Base-by-base conservation (phyloP, 352 stramenopile species). In the Elongisporangium anandrum region DNA sequence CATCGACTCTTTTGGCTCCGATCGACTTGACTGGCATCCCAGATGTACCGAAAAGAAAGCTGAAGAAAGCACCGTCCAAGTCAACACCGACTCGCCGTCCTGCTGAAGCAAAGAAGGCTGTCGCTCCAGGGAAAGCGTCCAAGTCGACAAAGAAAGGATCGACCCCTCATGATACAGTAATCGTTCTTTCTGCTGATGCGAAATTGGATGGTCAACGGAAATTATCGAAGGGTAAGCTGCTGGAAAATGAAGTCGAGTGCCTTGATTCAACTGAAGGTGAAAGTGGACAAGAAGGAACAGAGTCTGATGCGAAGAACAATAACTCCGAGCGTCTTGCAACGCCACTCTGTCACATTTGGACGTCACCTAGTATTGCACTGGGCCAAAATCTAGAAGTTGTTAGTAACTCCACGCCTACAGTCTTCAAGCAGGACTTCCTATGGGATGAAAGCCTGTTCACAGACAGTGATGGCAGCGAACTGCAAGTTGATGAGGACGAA, bases 371-470 rank as follows among this genome's bases (percentile, higher is more conserved):
- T 13, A 15, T 41, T 41, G 29, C 29, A 41, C 13, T 41, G 29
- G 29, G 29, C 13, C 29, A 41, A 41, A 8, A 41, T 54, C 16
- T 59, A 52, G 55, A 70, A 20, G 48, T 22, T 26, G 19, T 17
- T 3, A 63, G 64, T 57, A 7, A 7, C 52, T 53, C 3, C 39
- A 55, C 48, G 60, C 53, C 45, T 26, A 65, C 23, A 34, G 71
- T 64, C n/a, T 87, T 86, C 68, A 84, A 81, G 51, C 75, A 88
- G 56, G 79, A 86, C 57, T 80, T 92, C 38, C 65, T 94, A 17
- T 94, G 85, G 85, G 70, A 92, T 57, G 60, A 84, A 22, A 38
- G 54, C 7, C 52, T 90, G 13, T 94, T 94, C 50, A 85, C 74
- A 15, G 72, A 86, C 24, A 56, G 54, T 10, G 39, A 66, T 13